Evolutionary conservation across 441 rosid species (phyloP).

Genomic region (Eutrema salsugineum): DNA sequence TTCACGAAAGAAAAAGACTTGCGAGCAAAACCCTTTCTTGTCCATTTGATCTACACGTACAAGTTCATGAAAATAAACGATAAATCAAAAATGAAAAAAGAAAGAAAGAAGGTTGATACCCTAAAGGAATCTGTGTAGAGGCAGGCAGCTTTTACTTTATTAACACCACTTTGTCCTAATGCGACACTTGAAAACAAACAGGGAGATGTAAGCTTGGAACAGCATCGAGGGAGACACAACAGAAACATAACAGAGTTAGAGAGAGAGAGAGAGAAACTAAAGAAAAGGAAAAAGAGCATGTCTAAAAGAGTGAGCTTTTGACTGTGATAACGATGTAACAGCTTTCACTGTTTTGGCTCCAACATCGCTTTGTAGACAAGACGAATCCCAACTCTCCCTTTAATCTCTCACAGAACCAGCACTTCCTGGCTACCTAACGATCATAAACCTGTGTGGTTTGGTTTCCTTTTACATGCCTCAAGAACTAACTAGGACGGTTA

Average conservation of each 20-base stretch:
- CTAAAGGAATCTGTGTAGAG: slow-evolving; percentile 5
- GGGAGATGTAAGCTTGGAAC: slow-evolving; percentile 12
- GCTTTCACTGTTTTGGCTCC: slow-evolving; percentile 27
- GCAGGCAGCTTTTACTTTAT: slow-evolving; percentile 34
- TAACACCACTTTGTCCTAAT: slow-evolving; percentile 28
- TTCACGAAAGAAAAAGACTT: slow-evolving; percentile 16
- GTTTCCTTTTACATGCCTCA: not conserved
- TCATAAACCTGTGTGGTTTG: not conserved
- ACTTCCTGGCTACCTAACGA: slow-evolving; percentile 5
- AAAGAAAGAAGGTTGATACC: slow-evolving; percentile 9
- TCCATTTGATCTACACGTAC: slow-evolving; percentile 29
- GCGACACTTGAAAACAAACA: slow-evolving; percentile 16
- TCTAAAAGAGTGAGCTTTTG: slow-evolving; percentile 23
- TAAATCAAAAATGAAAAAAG: not conserved
- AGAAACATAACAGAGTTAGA: slow-evolving; percentile 24
- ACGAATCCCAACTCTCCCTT: slow-evolving; percentile 22
- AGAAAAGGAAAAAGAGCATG: slow-evolving; percentile 2
- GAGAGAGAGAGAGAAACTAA: slow-evolving; percentile 16
- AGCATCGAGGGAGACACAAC: slow-evolving; percentile 25
- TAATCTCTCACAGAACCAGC: slow-evolving; percentile 5
- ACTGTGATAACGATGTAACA: slow-evolving; percentile 31
- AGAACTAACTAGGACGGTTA: not conserved
- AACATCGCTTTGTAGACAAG: slow-evolving; percentile 23
- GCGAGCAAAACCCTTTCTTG: slow-evolving; percentile 11
- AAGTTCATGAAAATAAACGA: slow-evolving; percentile 1